Base-by-base conservation (phyloP, 2,329 filamentous ascomycete genomes). In the Diaporthe destruens region DNA sequence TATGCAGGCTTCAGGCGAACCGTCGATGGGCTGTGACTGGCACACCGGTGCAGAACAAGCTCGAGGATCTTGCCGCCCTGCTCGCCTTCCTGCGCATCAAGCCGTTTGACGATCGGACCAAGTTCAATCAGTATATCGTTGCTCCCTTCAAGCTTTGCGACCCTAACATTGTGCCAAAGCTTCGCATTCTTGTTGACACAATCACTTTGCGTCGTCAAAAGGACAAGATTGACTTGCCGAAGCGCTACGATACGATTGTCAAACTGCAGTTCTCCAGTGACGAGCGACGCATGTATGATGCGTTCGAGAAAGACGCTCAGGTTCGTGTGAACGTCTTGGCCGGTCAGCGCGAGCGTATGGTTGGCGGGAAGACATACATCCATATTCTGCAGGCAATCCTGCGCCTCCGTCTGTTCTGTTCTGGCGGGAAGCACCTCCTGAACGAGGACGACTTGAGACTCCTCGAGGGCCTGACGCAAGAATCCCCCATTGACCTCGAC, bases 1-100 rank as follows among this genome's bases (percentile, higher is more conserved):
- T 96, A 25, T 95, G 94, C 75, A 89, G 90, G 25, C 85, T 98
- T 3, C 88, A 93, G 74, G 94, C 95, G 2, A 89, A 93, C 78
- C 90, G 95, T 42, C 92, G 95, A 44, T 99, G 96, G 96, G 96
- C 95, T 3, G 94, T 98, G n/a, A 98, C 96, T 0, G 96, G 96
- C 70, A 98, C 96, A 0, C 96, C 95, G 0, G 94, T 98, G 11
- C 96, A 98, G 82, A 99, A 99, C 79, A 92, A 94, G 5, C 87
- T 98, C 2, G 95, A 97, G 76, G 96, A 99, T 80, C 87, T 98
- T 29, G 93, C 94, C 18, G 93, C 96, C 1, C 85, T 98, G 3
- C 91, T 98, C 72, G 93, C 92, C 42, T 98, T 98, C 79, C 85
- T 98, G 54, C 91, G 93, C 18, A 85, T 98, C 18, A 91, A 91